phyloP scores from a whole-genome alignment of 305 asterid species.

The Solanum hybrid region DNA sequence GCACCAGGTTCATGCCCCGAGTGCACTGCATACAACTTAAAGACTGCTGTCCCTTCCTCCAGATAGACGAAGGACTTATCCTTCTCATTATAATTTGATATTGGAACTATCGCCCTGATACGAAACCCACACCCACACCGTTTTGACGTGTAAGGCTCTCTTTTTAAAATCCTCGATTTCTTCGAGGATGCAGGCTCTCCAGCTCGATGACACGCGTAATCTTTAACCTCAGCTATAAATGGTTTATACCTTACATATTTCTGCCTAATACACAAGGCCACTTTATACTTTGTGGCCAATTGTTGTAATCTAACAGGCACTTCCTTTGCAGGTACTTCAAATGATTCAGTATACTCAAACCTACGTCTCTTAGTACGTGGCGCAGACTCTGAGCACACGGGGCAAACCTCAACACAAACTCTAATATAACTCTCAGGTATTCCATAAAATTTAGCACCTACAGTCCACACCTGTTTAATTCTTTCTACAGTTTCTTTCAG shows the following conservation, averaged over 20 bases:
- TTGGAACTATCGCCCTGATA: slow-evolving; percentile 88
- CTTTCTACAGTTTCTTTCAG: slow-evolving; percentile 72
- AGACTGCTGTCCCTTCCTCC: slow-evolving; percentile 95
- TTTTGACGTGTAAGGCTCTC: slow-evolving; percentile 83
- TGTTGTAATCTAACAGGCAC: slow-evolving; percentile 64
- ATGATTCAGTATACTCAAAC: slow-evolving; percentile 78
- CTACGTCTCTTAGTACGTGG: slow-evolving; percentile 74
- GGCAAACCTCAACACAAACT: slow-evolving; percentile 62
- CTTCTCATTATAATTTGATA: slow-evolving; percentile 80
- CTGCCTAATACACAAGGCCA: slow-evolving; percentile 78
- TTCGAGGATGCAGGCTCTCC: slow-evolving; percentile 87
- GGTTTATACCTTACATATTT: slow-evolving; percentile 93
- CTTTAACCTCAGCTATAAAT: slow-evolving; percentile 97
- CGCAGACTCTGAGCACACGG: slow-evolving; percentile 68
- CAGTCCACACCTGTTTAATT: slow-evolving; percentile 92
- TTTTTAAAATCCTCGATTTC: slow-evolving; percentile 53
- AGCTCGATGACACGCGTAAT: slow-evolving; percentile 94
- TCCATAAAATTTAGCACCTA: slow-evolving; percentile 90
- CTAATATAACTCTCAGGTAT: slow-evolving; percentile 92
- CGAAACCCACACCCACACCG: slow-evolving; percentile 94
- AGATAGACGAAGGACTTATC: slow-evolving; percentile 87
- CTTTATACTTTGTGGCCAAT: slow-evolving; percentile 81
- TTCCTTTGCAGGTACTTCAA: slow-evolving; percentile 81
- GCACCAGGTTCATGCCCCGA: slow-evolving; percentile 97
- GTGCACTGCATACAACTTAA: slow-evolving; percentile 89